These are phyloP conservation scores for Neovahlkampfia damariscottae DNA, from an alignment of 78 protist species.

Conservation along the genomic window DNA sequence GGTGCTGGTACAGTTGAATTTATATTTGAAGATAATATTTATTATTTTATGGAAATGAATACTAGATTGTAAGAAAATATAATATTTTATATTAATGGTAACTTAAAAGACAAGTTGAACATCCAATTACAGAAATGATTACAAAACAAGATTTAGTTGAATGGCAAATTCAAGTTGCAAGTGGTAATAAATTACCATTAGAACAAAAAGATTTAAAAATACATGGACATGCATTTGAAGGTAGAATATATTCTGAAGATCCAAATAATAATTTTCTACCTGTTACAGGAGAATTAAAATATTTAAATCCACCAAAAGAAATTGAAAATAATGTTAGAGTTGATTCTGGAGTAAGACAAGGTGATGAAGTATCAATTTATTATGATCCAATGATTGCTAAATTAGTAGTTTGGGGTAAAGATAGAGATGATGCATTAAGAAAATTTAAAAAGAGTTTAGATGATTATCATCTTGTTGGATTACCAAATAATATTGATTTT, in stretches of 20 bases:
- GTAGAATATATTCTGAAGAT: slow-evolving; percentile 83
- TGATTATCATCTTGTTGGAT: slow-evolving; percentile 56
- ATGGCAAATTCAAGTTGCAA: slow-evolving; percentile 53
- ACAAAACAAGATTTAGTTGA: slow-evolving; percentile 72
- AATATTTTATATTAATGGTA: background rate
- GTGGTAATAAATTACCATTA: slow-evolving; percentile 36
- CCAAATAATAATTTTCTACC: slow-evolving; percentile 68
- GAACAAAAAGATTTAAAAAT: slow-evolving; percentile 38
- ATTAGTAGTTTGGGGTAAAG: slow-evolving; percentile 53
- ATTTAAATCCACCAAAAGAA: slow-evolving; percentile 46
- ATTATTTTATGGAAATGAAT: slow-evolving; percentile 84
- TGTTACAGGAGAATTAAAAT: slow-evolving; percentile 58
- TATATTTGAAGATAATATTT: slow-evolving; percentile 49
- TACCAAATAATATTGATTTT: slow-evolving; percentile 54
- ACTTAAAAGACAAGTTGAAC: slow-evolving; percentile 85
- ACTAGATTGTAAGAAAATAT: slow-evolving; percentile 56
- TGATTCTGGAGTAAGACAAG: slow-evolving; percentile 66
- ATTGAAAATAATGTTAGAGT: slow-evolving; percentile 42
- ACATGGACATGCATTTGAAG: slow-evolving; percentile 69
- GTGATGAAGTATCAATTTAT: slow-evolving; percentile 69
- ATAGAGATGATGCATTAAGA: slow-evolving; percentile 15
- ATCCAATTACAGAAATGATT: slow-evolving; percentile 78
- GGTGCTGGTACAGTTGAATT: slow-evolving; percentile 95
- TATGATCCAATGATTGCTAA: slow-evolving; percentile 90
- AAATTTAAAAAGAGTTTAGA: slow-evolving; percentile 28